phyloP scores from a whole-genome alignment of 2,329 filamentous ascomycete genomes.

The Neopestalotiopsis sp. region DNA sequence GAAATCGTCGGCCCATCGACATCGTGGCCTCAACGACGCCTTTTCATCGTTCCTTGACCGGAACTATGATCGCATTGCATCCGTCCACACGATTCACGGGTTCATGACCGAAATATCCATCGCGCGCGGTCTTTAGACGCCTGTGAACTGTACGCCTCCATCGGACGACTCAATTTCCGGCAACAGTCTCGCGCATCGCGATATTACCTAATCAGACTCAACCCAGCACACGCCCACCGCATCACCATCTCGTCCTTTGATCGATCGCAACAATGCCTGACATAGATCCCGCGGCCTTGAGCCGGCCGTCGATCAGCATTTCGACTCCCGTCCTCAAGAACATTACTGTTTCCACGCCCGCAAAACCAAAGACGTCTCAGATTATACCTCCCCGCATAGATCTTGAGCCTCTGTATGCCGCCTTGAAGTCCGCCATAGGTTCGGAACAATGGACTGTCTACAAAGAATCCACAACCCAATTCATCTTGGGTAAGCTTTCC shows the following conservation, averaged over 20 bases:
- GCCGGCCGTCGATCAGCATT: constrained; percentile 62
- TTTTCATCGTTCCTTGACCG: constrained; percentile 48
- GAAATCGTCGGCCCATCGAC: constrained; percentile 43
- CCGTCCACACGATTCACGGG: constrained; percentile 43
- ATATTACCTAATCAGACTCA: constrained; percentile 21
- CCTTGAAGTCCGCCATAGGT: constrained; percentile 63
- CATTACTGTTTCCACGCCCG: constrained; percentile 56
- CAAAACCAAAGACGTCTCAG: constrained; percentile 65
- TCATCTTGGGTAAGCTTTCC: constrained; percentile 60
- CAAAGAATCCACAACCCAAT: constrained; percentile 67
- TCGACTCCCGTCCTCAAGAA: constrained; percentile 66
- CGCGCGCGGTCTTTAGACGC: constrained; percentile 47
- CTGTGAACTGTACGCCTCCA: constrained; percentile 49
- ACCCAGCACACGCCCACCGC: constrained; percentile 4
- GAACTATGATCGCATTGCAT: constrained; percentile 47
- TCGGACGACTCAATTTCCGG: constrained; percentile 23
- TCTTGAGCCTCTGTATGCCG: constrained; percentile 67
- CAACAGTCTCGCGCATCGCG: constrained; percentile 18
- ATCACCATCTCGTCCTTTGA: constrained; percentile 5
- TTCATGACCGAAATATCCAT: constrained; percentile 47
- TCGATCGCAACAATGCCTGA: constrained; percentile 60
- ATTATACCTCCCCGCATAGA: constrained; percentile 70
- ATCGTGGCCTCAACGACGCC: constrained; percentile 44
- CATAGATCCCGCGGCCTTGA: constrained; percentile 73
- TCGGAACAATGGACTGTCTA: constrained; percentile 68